A percentile compares a stretch with the other conserved stretches of the same genome.
These are phyloP conservation scores for Fusarium sublunatum DNA, from an alignment of 2,329 filamentous ascomycete species.

Conservation along the genomic window DNA sequence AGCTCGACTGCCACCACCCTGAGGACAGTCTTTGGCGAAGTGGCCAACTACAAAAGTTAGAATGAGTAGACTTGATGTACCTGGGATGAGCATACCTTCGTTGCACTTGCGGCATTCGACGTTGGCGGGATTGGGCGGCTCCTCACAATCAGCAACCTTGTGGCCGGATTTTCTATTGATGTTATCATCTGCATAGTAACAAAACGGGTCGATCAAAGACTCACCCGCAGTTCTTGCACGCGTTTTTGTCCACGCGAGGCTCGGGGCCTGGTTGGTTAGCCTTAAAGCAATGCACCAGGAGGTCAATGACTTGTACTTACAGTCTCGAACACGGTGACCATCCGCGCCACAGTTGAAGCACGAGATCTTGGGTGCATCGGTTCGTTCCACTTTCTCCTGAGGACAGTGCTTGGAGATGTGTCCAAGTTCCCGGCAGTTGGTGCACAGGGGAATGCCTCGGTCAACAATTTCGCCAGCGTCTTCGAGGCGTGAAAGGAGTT, in stretches of 20 bases:
- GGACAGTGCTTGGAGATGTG: slow-evolving; percentile 71
- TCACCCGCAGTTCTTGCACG: slow-evolving; percentile 75
- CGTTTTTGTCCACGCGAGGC: slow-evolving; percentile 72
- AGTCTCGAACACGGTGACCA: slow-evolving; percentile 77
- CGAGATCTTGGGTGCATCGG: slow-evolving; percentile 59
- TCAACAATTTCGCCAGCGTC: slow-evolving; percentile 74
- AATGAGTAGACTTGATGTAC: neutral
- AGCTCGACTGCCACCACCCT: slow-evolving; percentile 64
- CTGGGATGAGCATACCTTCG: slow-evolving; percentile 60
- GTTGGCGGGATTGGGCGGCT: slow-evolving; percentile 70
- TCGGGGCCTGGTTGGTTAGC: slow-evolving; percentile 58
- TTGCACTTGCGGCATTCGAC: slow-evolving; percentile 75
- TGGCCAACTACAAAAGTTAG: slow-evolving; percentile 63
- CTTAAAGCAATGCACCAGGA: neutral
- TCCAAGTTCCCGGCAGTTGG: slow-evolving; percentile 72
- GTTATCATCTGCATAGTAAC: slow-evolving; percentile 23
- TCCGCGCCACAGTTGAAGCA: slow-evolving; percentile 73
- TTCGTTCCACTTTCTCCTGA: slow-evolving; percentile 64
- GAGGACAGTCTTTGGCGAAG: slow-evolving; percentile 71
- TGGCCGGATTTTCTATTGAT: slow-evolving; percentile 61
- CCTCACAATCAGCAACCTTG: slow-evolving; percentile 62
- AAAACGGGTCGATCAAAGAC: slow-evolving; percentile 15
- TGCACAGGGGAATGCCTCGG: slow-evolving; percentile 68
- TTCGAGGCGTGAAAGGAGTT: slow-evolving; percentile 72
- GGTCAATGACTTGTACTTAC: slow-evolving; percentile 56